Evolutionary conservation across 2,329 filamentous ascomycete genomes (phyloP).

Genomic region (Penicillium sp.): DNA sequence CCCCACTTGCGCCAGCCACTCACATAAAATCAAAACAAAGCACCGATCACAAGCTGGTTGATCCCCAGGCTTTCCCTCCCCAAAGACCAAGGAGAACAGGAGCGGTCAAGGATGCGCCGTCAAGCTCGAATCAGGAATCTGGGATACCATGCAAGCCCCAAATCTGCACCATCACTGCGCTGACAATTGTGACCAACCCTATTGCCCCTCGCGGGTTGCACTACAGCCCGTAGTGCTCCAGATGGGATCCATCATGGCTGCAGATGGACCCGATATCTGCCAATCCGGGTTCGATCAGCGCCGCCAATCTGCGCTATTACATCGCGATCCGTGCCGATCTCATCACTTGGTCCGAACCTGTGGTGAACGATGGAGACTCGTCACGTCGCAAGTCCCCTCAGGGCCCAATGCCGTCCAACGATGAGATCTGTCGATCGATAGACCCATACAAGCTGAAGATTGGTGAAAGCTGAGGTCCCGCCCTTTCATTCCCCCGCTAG

Average conservation of each 20-base stretch:
- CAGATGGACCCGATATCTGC: conserved; percentile 6
- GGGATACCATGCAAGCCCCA: not conserved
- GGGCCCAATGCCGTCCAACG: conserved; percentile 7
- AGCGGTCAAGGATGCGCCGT: conserved; percentile 7
- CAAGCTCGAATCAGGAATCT: no score
- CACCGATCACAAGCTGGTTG: no score
- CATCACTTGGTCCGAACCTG: conserved; percentile 15
- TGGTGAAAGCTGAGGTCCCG: conserved; percentile 10
- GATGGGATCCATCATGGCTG: conserved; percentile 11
- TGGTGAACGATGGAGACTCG: conserved; percentile 20
- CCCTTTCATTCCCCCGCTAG: conserved; percentile 6
- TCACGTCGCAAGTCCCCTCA: conserved; percentile 7
- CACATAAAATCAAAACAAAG: no score
- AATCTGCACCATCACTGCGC: conserved; percentile 11
- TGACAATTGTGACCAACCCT: conserved; percentile 20
- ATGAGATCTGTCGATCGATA: conserved; percentile 20
- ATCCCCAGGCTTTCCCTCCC: no score
- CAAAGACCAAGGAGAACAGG: no score
- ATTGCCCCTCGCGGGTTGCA: conserved; percentile 19
- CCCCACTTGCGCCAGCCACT: no score
- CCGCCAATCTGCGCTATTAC: conserved; percentile 23
- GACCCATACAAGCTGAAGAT: conserved; percentile 16
- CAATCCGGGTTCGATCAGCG: conserved; percentile 16
- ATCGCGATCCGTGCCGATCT: conserved; percentile 23
- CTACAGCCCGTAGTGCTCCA: conserved; percentile 20